These are phyloP conservation scores for Trichoderma cornu-damae DNA, from an alignment of 2,329 filamentous ascomycete species.

Conservation along the genomic window DNA sequence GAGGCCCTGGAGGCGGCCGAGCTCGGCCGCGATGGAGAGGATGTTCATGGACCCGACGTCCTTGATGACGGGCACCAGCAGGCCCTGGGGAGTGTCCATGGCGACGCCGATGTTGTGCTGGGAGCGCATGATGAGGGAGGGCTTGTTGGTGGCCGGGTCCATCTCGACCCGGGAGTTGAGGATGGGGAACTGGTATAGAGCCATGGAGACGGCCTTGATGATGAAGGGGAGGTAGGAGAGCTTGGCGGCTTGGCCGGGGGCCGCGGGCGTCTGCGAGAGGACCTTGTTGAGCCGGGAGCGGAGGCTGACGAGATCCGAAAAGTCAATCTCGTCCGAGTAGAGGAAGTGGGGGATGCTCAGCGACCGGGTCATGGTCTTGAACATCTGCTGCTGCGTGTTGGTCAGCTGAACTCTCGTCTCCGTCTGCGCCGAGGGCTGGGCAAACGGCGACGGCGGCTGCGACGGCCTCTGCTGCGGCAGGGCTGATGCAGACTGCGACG, in stretches of 20 bases:
- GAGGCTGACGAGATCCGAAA: conserved; percentile 67
- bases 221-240: conserved; percentile 91
- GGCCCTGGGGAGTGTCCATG: conserved; percentile 84
- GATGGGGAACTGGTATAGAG: conserved; percentile 74
- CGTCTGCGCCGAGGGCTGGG: conserved; percentile 43
- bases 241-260: conserved; percentile 53
- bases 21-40: conserved; percentile 69
- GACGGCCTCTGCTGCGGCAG: neutral
- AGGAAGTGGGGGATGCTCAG: conserved; percentile 91
- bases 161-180: conserved; percentile 81
- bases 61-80: conserved; percentile 87
- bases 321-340: conserved; percentile 84
- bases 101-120: conserved; percentile 94
- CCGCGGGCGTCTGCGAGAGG: conserved; percentile 40
- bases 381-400: conserved; percentile 85
- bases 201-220: conserved; percentile 87
- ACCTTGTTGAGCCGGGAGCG: conserved; percentile 68
- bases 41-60: conserved; percentile 75
- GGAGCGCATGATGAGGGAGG: conserved; percentile 69
- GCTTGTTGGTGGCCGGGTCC: conserved; percentile 53
- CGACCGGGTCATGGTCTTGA: conserved; percentile 93
- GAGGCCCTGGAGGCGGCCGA: conserved; percentile 65
- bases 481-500: conserved; percentile 20
- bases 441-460: neutral
- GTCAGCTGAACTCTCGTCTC: conserved; percentile 69